Percentiles rank a stretch among this genome's conserved stretches.
Conservation (phyloP, 352 stramenopile genomes). For the Pythium sp. region DNA sequence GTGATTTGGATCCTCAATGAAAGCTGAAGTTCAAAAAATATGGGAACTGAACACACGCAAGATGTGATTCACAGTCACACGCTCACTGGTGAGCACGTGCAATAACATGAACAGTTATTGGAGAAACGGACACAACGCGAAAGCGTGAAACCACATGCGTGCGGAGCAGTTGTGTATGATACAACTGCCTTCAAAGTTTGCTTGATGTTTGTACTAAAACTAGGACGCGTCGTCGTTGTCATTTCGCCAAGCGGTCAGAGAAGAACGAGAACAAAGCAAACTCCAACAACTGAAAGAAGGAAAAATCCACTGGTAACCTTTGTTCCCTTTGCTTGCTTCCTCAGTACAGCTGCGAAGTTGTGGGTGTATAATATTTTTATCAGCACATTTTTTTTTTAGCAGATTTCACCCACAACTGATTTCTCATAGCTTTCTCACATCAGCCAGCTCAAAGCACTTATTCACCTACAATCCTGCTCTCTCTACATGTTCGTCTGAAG, state of each 20-base stretch:
- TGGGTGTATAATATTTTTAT: neutral
- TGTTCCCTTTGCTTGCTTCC: neutral
- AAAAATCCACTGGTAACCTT: neutral
- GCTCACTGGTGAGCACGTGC: neutral
- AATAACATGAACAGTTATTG: neutral
- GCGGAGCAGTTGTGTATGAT: neutral
- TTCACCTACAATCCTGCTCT: neutral
- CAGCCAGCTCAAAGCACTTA: neutral
- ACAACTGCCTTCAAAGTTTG: neutral
- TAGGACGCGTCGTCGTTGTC: neutral
- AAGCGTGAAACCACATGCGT: neutral
- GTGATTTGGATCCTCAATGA: neutral
- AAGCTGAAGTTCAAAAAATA: conserved; percentile 1
- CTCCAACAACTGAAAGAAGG: neutral
- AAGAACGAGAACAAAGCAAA: neutral
- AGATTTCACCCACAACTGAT: neutral
- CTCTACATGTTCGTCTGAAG: no score
- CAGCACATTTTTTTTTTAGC: neutral
- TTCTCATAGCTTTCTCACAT: neutral
- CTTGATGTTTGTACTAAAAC: neutral
- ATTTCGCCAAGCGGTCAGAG: neutral
- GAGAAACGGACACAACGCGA: neutral
- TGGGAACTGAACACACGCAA: neutral
- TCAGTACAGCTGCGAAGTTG: neutral
- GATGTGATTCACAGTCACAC: no score